Conservation (phyloP, 2,329 filamentous ascomycete genomes). For the Trichoderma sp. region DNA sequence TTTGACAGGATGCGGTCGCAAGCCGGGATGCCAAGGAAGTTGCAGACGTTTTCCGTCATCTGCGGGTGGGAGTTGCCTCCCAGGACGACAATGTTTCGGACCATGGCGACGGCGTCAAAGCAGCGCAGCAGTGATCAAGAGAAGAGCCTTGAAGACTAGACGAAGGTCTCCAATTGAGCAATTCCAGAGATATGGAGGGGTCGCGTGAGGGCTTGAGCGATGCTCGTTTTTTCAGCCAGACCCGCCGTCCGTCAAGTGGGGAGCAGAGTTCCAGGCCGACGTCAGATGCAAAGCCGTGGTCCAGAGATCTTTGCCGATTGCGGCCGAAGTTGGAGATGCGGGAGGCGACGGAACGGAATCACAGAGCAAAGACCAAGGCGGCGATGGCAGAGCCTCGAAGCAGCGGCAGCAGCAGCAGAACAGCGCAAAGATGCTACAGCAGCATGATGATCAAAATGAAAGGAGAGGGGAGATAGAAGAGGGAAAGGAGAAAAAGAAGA, state of each 20-base stretch:
- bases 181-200: constrained; percentile 7
- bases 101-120: constrained; percentile 56
- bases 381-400: constrained; percentile 5
- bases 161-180: background rate
- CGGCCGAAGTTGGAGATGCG: constrained; percentile 19
- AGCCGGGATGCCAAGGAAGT: constrained; percentile 80
- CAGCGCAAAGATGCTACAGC: constrained; percentile 15
- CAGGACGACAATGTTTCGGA: constrained; percentile 91
- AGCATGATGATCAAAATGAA: constrained; percentile 16
- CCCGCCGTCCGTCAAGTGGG: constrained; percentile 14
- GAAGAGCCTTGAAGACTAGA: background rate
- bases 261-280: constrained; percentile 13
- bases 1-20: constrained; percentile 83
- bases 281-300: constrained; percentile 20
- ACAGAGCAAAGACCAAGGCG: constrained; percentile 1
- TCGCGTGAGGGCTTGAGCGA: constrained; percentile 19
- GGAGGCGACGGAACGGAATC: constrained; percentile 18
- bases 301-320: constrained; percentile 16
- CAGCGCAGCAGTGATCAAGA: background rate
- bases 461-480: background rate
- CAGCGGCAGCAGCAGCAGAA: constrained; percentile 21
- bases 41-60: constrained; percentile 83
- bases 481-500: background rate
- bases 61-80: constrained; percentile 90
- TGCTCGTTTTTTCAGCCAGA: constrained; percentile 18